Conservation (phyloP, 306 rosid species). For the Cucurbita argyrosperma region DNA sequence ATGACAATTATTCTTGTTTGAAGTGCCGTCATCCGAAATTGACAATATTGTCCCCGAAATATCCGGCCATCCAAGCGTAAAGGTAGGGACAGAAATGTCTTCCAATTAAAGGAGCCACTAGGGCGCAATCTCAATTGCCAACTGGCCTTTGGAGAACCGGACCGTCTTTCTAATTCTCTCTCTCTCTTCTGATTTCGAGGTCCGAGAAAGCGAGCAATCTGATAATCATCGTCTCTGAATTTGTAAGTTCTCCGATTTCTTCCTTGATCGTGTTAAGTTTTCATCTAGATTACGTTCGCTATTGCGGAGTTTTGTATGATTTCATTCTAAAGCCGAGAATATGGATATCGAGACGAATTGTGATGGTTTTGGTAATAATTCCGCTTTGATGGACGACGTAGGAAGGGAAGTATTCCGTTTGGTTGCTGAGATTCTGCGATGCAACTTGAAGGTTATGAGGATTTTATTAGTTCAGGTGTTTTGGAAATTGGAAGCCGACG, state of each 20-base stretch:
- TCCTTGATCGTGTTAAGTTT: neutral
- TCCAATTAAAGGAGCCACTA: neutral
- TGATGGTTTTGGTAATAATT: neutral
- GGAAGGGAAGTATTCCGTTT: neutral
- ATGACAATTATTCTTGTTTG: neutral
- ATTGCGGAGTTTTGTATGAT: neutral
- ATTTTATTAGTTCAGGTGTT: neutral
- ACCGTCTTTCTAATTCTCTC: neutral
- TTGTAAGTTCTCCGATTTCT: slow-evolving; percentile 5
- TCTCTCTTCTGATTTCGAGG: neutral
- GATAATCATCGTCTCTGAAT: slow-evolving; percentile 1
- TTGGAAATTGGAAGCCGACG: neutral
- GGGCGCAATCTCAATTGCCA: neutral
- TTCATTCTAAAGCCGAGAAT: neutral
- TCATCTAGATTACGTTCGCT: neutral
- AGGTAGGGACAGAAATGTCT: neutral
- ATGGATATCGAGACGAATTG: neutral
- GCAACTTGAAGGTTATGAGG: neutral
- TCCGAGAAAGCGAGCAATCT: neutral
- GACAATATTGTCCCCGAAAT: neutral
- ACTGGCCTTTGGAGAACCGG: slow-evolving; percentile 1
- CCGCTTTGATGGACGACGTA: neutral
- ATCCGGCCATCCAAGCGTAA: neutral
- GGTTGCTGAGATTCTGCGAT: neutral
- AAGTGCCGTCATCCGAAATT: neutral